Evolutionary conservation across 495 filamentous ascomycete species (phyloP).

Genomic region (Podospora pseudocomata): DNA sequence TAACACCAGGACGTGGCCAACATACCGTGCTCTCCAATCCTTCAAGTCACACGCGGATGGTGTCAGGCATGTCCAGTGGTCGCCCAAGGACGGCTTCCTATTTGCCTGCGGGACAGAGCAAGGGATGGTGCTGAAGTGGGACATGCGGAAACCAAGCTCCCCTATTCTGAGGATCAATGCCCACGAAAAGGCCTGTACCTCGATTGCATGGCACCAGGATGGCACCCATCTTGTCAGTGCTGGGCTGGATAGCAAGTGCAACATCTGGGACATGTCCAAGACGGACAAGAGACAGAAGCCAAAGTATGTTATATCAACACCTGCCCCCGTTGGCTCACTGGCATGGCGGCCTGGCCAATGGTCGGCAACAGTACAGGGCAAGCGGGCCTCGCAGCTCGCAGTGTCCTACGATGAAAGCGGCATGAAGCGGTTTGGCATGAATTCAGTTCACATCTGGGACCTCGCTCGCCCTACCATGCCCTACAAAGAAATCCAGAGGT

Average conservation of each 20-base stretch:
- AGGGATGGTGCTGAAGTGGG: conserved; percentile 63
- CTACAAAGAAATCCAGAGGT: conserved; percentile 76
- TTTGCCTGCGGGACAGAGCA: conserved; percentile 91
- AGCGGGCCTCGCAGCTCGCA: conserved; percentile 54
- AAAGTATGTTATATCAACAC: conserved; percentile 54
- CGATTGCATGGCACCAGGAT: conserved; percentile 95
- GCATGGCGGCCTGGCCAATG: conserved; percentile 84
- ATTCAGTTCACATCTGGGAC: conserved; percentile 86
- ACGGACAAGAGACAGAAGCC: conserved; percentile 78
- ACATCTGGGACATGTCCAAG: conserved; percentile 89
- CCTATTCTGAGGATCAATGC: conserved; percentile 71
- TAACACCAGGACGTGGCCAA: conserved; percentile 38
- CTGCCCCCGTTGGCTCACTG: conserved; percentile 65
- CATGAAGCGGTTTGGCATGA: conserved; percentile 55
- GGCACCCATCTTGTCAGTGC: conserved; percentile 85
- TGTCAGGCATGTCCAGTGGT: conserved; percentile 86
- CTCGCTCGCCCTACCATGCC: conserved; percentile 82
- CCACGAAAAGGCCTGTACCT: conserved; percentile 70
- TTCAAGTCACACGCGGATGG: conserved; percentile 63
- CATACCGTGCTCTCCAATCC: conserved; percentile 41
- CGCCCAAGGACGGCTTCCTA: conserved; percentile 72
- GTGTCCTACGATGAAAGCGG: conserved; percentile 50
- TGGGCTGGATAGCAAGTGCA: conserved; percentile 74
- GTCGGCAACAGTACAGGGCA: conserved; percentile 61
- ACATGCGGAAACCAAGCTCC: conserved; percentile 43